Evolutionary conservation across 225 moss, liverwort and hornwort genomes (phyloP).

Genomic region (Pseudoscleropodium purum): DNA sequence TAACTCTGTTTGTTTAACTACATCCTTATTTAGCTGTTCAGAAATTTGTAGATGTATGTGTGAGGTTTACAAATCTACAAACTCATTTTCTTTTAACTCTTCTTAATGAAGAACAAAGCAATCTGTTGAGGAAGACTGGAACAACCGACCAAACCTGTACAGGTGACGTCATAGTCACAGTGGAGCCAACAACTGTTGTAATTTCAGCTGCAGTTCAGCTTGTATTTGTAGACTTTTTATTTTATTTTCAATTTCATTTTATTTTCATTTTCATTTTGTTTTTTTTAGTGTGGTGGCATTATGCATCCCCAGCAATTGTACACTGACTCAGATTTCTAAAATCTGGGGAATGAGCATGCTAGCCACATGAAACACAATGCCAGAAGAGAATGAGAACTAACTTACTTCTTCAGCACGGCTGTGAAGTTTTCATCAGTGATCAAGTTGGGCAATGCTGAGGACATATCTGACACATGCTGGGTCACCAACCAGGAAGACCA

Average conservation of each 20-base stretch:
- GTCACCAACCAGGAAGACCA: conserved; percentile 25
- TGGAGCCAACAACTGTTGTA: not conserved
- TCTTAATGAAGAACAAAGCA: not conserved
- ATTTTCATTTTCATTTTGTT: too few species aligned
- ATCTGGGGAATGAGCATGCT: conserved; percentile 9
- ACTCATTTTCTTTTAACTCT: too few species aligned
- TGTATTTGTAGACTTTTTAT: not conserved
- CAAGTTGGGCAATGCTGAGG: conserved; percentile 5
- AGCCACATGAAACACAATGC: not conserved
- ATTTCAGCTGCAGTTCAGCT: not conserved
- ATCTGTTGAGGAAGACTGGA: not conserved
- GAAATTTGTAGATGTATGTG: not conserved
- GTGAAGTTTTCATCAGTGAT: not conserved
- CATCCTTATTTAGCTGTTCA: not conserved
- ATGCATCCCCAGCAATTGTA: not conserved
- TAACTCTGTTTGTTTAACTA: not conserved
- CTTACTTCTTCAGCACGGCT: not conserved
- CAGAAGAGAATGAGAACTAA: not conserved
- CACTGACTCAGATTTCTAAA: conserved; percentile 22
- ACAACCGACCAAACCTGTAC: not conserved
- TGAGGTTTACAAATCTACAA: not conserved
- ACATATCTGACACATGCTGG: conserved; percentile 5
- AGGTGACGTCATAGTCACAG: not conserved
- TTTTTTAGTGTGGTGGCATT: not conserved
- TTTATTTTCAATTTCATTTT: too few species aligned